Conservation (phyloP, 345 rosid species). For the Citrus mangshanensis region DNA sequence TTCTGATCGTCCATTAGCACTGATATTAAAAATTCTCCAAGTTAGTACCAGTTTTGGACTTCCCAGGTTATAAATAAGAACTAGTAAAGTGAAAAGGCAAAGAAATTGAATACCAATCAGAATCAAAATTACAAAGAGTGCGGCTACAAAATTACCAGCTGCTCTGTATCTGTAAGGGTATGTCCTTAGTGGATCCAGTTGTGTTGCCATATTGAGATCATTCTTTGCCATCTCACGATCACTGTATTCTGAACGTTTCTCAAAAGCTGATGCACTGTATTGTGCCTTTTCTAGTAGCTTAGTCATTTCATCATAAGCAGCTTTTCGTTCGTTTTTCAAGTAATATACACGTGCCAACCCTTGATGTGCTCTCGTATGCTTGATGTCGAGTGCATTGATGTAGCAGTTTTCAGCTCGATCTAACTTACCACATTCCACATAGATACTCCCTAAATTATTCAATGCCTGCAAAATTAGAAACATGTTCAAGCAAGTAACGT, state of each 20-base stretch:
- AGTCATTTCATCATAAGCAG: slow-evolving; percentile 89
- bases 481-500: slow-evolving; percentile 1
- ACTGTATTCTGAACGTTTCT: slow-evolving; percentile 90
- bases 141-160: slow-evolving; percentile 57
- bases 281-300: slow-evolving; percentile 75
- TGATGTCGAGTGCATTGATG: slow-evolving; percentile 72
- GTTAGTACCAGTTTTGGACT: slow-evolving; percentile 13
- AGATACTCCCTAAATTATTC: slow-evolving; percentile 87
- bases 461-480: slow-evolving; percentile 56
- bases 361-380: slow-evolving; percentile 97
- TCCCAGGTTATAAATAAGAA: not conserved
- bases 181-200: slow-evolving; percentile 83
- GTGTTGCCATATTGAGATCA: slow-evolving; percentile 84
- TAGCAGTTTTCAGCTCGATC: slow-evolving; percentile 82
- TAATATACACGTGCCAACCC: slow-evolving; percentile 84
- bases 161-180: slow-evolving; percentile 96
- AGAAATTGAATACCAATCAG: not conserved
- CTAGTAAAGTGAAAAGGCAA: not conserved
- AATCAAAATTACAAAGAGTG: not conserved
- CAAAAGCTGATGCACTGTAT: slow-evolving; percentile 76
- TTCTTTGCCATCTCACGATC: slow-evolving; percentile 71
- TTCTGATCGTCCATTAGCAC: slow-evolving; percentile 94
- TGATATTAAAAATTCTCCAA: slow-evolving; percentile 21
- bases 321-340: slow-evolving; percentile 59
- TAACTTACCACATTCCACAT: slow-evolving; percentile 66